A percentile compares a stretch with the other conserved stretches of the same genome.
These are phyloP conservation scores for Yarrowia alimentaria DNA, from an alignment of 805 yeast species.

Conservation along the genomic window DNA sequence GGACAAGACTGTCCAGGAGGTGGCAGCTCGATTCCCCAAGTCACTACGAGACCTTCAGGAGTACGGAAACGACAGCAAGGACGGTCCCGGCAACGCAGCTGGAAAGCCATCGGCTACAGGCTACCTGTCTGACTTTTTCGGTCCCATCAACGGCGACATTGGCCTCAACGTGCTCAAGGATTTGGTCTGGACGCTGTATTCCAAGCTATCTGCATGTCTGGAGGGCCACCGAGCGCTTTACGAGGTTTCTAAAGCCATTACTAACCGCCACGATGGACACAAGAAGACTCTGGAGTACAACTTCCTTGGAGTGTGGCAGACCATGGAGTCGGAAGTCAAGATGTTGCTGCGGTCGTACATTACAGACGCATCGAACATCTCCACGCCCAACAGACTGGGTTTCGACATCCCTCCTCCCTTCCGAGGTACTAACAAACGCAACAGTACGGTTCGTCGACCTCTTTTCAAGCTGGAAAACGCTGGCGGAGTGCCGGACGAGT, in stretches of 20 bases:
- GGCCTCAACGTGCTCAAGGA: constrained; percentile 61
- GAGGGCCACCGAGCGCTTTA: constrained; percentile 68
- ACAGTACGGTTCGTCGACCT: constrained; percentile 30
- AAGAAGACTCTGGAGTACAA: constrained; percentile 37
- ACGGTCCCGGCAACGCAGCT: constrained; percentile 2
- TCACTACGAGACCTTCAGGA: constrained; percentile 36
- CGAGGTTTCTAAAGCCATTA: constrained; percentile 46
- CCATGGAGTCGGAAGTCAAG: constrained; percentile 45
- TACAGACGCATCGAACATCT: constrained; percentile 27
- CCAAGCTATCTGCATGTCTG: constrained; percentile 58
- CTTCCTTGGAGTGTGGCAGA: constrained; percentile 47
- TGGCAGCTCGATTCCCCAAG: constrained; percentile 55
- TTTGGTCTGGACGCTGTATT: constrained; percentile 67
- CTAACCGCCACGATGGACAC: constrained; percentile 28
- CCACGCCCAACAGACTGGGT: constrained; percentile 25
- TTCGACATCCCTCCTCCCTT: constrained; percentile 17
- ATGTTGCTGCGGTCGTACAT: constrained; percentile 44
- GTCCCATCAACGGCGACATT: constrained; percentile 42
- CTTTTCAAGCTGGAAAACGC: constrained; percentile 38
- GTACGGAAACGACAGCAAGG: constrained; percentile 4
- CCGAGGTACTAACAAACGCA: constrained; percentile 36
- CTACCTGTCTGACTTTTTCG: constrained; percentile 18
- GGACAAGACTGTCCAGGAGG: constrained; percentile 61
- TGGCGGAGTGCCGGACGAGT: constrained; percentile 35
- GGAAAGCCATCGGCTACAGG: constrained; percentile 2